Conservation (phyloP, 1,139 yeast species). For the Pichia sp. region DNA sequence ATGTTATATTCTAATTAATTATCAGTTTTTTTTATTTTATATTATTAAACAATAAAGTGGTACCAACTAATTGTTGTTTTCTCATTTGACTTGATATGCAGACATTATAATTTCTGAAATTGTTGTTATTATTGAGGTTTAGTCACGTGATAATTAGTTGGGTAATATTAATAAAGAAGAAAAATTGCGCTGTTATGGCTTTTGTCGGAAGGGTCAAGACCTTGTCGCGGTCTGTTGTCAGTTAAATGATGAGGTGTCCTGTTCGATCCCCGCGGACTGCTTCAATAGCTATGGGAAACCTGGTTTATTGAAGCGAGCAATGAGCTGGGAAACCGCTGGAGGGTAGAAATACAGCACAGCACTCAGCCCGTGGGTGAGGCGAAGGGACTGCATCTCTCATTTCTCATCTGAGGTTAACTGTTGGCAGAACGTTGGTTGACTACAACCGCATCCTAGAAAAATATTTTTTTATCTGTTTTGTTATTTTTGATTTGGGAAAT, state of each 20-base stretch:
- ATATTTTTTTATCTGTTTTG: too few species aligned
- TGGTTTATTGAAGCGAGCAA: slow-evolving; percentile 38
- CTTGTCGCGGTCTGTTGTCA: slow-evolving; percentile 15
- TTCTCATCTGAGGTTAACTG: slow-evolving; percentile 25
- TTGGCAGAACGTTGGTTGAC: slow-evolving; percentile 21
- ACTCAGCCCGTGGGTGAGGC: slow-evolving; percentile 63
- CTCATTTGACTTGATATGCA: too few species aligned
- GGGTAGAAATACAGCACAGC: slow-evolving; percentile 75
- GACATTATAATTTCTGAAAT: too few species aligned
- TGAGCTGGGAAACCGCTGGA: slow-evolving; percentile 54
- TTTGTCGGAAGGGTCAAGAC: slow-evolving; percentile 49
- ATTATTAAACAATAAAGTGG: too few species aligned
- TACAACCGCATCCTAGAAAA: slow-evolving; percentile 25
- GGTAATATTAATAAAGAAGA: too few species aligned
- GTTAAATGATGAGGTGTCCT: slow-evolving; percentile 44
- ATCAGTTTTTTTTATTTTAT: too few species aligned
- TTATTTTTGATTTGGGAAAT: too few species aligned
- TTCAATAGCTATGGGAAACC: slow-evolving; percentile 46
- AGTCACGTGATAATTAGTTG: too few species aligned
- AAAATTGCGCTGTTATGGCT: slow-evolving; percentile 70
- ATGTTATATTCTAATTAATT: too few species aligned
- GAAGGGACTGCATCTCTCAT: slow-evolving; percentile 49
- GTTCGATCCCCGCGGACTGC: slow-evolving; percentile 64
- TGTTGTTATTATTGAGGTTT: too few species aligned
- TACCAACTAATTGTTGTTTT: too few species aligned